Evolutionary conservation across 2,329 filamentous ascomycete species (phyloP).

Genomic region (Rhynchosporium secalis): DNA sequence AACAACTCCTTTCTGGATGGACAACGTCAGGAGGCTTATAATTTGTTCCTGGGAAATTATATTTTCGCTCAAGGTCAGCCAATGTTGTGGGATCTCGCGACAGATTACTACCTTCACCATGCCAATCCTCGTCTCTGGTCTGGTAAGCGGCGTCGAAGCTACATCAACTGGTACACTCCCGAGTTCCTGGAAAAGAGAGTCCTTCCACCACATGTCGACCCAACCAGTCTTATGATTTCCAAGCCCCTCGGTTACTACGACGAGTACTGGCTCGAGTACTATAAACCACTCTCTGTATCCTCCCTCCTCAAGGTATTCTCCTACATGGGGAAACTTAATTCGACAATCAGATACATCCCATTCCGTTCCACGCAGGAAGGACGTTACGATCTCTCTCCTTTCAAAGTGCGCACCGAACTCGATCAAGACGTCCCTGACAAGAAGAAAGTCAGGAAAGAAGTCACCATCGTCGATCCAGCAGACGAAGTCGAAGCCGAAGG

Average conservation of each 20-base stretch:
- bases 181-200: constrained; percentile 64
- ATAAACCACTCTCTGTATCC: constrained; percentile 82
- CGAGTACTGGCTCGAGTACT: constrained; percentile 98
- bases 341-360: constrained; percentile 79
- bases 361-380: constrained; percentile 71
- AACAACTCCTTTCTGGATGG: constrained; percentile 98
- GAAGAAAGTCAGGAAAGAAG: constrained; percentile 65
- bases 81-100: constrained; percentile 94
- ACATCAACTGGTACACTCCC: constrained; percentile 87
- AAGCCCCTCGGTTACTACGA: constrained; percentile 61
- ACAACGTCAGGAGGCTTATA: constrained; percentile 97
- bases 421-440: constrained; percentile 61
- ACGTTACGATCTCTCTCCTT: constrained; percentile 83
- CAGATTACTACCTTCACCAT: constrained; percentile 96
- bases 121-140: constrained; percentile 76
- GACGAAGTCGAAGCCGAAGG: constrained; percentile 40
- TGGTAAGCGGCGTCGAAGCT: constrained; percentile 62
- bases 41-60: constrained; percentile 95
- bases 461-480: constrained; percentile 66
- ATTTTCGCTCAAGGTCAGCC: constrained; percentile 83
- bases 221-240: constrained; percentile 23
- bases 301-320: constrained; percentile 91
- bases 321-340: constrained; percentile 76
- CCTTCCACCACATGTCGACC: constrained; percentile 30
- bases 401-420: constrained; percentile 70